Percentiles rank a stretch among this genome's conserved stretches.
phyloP scores from a whole-genome alignment of 441 rosid genomes.

The Aquilaria agallochum region DNA sequence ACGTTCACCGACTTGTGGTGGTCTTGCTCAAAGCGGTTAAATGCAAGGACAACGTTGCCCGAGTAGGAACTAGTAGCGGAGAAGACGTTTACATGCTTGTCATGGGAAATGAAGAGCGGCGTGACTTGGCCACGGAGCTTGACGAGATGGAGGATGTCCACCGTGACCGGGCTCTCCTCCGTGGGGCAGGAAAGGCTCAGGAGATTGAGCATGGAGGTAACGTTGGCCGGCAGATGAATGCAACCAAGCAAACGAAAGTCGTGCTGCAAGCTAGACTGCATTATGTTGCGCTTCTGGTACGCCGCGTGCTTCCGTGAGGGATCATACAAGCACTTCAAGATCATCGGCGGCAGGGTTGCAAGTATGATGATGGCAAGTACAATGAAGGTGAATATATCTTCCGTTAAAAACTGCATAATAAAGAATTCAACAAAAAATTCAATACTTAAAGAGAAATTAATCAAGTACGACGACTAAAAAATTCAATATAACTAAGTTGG shows the following conservation, averaged over 20 bases:
- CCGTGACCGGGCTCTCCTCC: conserved; percentile 18
- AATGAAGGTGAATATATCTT: conserved; percentile 1
- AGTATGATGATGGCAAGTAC: conserved; percentile 10
- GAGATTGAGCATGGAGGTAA: conserved; percentile 27
- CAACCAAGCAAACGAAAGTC: conserved; percentile 44
- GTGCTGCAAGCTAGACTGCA: conserved; percentile 19
- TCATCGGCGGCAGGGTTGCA: conserved; percentile 30
- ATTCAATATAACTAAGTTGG: not conserved
- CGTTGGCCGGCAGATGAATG: conserved; percentile 48
- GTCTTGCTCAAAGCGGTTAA: conserved; percentile 18
- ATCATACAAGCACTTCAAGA: conserved; percentile 39
- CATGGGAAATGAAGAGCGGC: conserved; percentile 48
- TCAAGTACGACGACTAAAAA: not conserved
- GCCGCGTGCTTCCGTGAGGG: conserved; percentile 44
- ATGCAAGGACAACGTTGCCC: conserved; percentile 26
- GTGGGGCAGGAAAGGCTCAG: conserved; percentile 26
- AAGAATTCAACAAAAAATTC: not conserved
- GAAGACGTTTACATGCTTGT: no score
- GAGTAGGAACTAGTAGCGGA: conserved; percentile 14
- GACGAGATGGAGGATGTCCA: conserved; percentile 40
- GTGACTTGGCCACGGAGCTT: conserved; percentile 44
- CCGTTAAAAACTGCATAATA: conserved; percentile 13
- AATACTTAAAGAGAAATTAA: not conserved
- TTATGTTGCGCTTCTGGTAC: conserved; percentile 37
- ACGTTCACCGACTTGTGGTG: conserved; percentile 13